Base-by-base conservation (phyloP, 2,329 filamentous ascomycete genomes). In the Calonectria pseudoreteaudii region DNA sequence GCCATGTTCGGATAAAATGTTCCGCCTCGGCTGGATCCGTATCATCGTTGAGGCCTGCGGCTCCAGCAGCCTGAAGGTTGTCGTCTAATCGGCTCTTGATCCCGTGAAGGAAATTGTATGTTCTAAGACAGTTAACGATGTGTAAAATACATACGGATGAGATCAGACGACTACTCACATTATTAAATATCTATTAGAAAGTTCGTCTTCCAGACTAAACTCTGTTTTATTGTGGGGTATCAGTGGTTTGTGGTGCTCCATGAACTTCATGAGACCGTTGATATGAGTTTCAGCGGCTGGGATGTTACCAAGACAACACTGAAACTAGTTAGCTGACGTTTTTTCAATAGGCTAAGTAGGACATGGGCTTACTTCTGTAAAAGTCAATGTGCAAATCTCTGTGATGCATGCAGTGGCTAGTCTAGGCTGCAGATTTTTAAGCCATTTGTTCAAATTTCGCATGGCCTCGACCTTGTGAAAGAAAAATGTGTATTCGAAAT, bases 401-500 rank as follows among this genome's bases (percentile, higher is more conserved):
- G 73, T 73, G 0, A 78, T 66, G 9, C 73, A 78, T 4, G 66
- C 34, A 1, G 58, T 50, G 6, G 72, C 75, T 18, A 49, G 26
- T 14, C 67, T 71, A 0, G 36, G 62, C 2, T 58, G 28, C 0
- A 71, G 41, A 1, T 69, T n/a, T 1, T 41, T 20, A 0, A 80
- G 56, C 31, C 70, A 75, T 0, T 13, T 44, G 9, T 80, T 80
- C 5, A 80, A 58, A 2, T 73, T 28, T 2, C 66, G 71, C 66
- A 80, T 76, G 1, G 73, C 62, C n/a, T 79, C 75, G 8, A 75
- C 65, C 62, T 79, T 80, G 65, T 79, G 78, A 9, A 77, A 75
- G 2, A 80, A 34, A 16, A 77, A 70, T 0, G 78, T 79, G 2
- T 74, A 64, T 18, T 79, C 78, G 31, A 74, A 78, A 3, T 31